phyloP scores from a whole-genome alignment of 176 grass and related monocot genomes.

The Aegilops tauschii region DNA sequence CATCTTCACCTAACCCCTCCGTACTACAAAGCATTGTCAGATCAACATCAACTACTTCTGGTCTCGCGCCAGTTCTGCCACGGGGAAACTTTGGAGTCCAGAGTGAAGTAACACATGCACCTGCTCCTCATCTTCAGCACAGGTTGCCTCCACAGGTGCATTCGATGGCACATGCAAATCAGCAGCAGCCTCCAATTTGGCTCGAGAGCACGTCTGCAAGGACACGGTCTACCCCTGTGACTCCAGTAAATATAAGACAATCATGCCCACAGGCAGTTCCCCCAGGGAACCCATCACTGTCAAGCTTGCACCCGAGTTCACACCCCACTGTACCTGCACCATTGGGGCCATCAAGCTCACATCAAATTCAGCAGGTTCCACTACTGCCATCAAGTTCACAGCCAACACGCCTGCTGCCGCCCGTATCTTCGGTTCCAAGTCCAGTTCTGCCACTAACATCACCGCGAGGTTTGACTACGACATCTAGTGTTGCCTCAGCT shows the following conservation, averaged over 20 bases:
- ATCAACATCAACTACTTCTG: constrained; percentile 24
- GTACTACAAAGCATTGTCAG: background rate
- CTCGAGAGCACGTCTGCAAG: constrained; percentile 21
- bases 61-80: constrained; percentile 11
- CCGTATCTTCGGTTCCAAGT: background rate
- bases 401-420: background rate
- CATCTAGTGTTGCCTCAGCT: background rate
- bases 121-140: constrained; percentile 68
- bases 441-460: background rate
- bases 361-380: background rate
- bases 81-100: background rate
- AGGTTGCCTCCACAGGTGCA: constrained; percentile 20
- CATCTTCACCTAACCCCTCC: background rate
- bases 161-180: constrained; percentile 27
- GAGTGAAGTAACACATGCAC: constrained; percentile 31
- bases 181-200: constrained; percentile 26
- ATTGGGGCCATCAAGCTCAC: background rate
- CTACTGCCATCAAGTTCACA: background rate
- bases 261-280: background rate
- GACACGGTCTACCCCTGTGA: background rate
- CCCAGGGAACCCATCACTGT: background rate
- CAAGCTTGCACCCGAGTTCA: constrained; percentile 8
- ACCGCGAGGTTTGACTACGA: background rate
- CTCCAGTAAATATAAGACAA: background rate
- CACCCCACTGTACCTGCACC: background rate